Evolutionary conservation across 139 green algal genomes (phyloP), one percentile per base, ranked within the genome.

Genomic region (Coccomyxa sp.): DNA sequence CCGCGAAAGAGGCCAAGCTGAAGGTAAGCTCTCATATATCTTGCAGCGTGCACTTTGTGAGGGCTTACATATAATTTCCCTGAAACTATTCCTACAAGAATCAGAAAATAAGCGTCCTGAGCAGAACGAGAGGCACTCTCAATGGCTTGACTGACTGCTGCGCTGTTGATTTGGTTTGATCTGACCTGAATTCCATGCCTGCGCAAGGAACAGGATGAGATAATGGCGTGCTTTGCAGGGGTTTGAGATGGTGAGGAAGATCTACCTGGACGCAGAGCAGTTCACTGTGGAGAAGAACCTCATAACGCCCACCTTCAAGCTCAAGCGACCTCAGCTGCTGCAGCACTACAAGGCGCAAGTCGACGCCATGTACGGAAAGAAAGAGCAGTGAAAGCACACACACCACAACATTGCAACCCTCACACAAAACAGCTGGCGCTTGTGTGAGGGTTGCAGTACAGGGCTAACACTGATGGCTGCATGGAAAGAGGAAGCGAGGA

Each of bases 231-330:
- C 38, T 51, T 51, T 81, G 83, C 71, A 87, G 83, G 83, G 83
- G 12, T 87, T 87, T 84, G 83, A 87, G 79, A 77, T 79, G 79
- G 68, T 87, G 66, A 85, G 82, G 38, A 76, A 58, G 21, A 30
- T 88, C 4, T 45, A 81, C 23, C n/a, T 88, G 77, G 85, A 88
- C 16, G 28, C 74, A 13, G 63, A 58, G n/a, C 67, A 78, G 51
- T 89, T 88, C 82, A 82, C 71, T 28, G 77, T 92, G 15, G 89
- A 93, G 75, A 88, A 92, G 51, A 88, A 88, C n/a, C 78, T 93
- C 31, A 87, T 96, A 82, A 97, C 94, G 32, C 94, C 94, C 45
- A 94, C 90, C 57, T 94, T 97, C 88, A 97, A 97, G 88, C 89
- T 94, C 23, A 95, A 94, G 89, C 80, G 90, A 17, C 90, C 90